Evolutionary conservation across 1,284 basidiomycete species (phyloP).

Genomic region (Fomitopsis schrenkii): DNA sequence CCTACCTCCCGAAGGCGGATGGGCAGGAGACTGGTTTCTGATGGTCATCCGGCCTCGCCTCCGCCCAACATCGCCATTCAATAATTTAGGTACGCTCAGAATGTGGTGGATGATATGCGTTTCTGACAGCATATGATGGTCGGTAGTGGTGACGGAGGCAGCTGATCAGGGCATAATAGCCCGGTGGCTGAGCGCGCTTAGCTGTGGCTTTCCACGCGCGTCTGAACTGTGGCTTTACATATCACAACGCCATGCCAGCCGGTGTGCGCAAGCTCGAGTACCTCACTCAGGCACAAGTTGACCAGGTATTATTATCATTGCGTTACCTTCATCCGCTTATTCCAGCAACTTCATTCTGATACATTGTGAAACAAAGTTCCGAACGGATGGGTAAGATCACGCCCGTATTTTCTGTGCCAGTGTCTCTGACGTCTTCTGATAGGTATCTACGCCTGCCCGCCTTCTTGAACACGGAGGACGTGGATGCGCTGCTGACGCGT

Average conservation of each 20-base stretch:
- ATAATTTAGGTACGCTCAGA: too few relatives aligned
- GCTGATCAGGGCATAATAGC: too few relatives aligned
- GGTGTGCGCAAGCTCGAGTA: constrained; percentile 27
- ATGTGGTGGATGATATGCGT: too few relatives aligned
- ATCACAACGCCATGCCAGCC: background rate
- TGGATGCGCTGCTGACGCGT: constrained; percentile 60
- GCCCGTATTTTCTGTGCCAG: background rate
- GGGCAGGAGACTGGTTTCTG: too few relatives aligned
- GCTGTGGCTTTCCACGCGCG: too few relatives aligned
- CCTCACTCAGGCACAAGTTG: constrained; percentile 47
- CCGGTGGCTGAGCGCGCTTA: too few relatives aligned
- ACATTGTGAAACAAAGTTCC: constrained; percentile 33
- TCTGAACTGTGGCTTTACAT: background rate
- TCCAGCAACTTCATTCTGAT: background rate
- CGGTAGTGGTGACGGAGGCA: too few relatives aligned
- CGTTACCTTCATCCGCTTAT: background rate
- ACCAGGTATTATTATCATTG: constrained; percentile 34
- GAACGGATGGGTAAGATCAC: constrained; percentile 41
- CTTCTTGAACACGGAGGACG: constrained; percentile 65
- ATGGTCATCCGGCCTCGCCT: too few relatives aligned
- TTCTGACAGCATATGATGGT: too few relatives aligned
- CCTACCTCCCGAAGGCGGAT: too few relatives aligned
- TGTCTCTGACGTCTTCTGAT: background rate
- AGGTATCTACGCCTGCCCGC: constrained; percentile 79
- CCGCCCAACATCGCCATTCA: too few relatives aligned